These are phyloP conservation scores for Eimeria necatrix DNA, from an alignment of 169 alveolate species.

Conservation along the genomic window DNA sequence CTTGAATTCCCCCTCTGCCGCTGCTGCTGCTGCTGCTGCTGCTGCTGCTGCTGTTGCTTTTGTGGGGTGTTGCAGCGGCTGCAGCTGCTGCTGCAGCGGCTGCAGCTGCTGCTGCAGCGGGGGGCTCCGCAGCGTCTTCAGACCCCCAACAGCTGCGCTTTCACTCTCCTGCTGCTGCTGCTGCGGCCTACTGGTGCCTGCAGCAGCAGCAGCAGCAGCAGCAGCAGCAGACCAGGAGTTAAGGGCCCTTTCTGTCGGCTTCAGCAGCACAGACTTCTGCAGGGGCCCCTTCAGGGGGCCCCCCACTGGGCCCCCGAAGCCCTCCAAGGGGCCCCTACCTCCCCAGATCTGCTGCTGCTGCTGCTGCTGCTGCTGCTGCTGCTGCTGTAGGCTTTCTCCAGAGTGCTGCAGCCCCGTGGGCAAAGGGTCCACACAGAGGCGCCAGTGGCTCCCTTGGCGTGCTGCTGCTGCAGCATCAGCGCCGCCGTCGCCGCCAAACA, in stretches of 20 bases:
- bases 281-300: too few relatives aligned
- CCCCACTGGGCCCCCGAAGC: background rate
- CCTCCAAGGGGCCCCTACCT: background rate
- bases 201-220: conserved; percentile 61
- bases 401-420: background rate
- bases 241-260: background rate
- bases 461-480: background rate
- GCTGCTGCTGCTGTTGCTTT: background rate
- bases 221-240: background rate
- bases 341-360: conserved; percentile 18
- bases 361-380: conserved; percentile 49
- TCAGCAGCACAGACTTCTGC: too few relatives aligned
- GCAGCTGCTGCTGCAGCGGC: conserved; percentile 16
- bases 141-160: background rate
- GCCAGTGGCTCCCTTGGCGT: background rate
- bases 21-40: conserved; percentile 36
- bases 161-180: background rate
- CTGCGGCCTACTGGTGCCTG: background rate
- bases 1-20: background rate
- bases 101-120: conserved; percentile 44
- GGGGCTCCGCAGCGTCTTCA: background rate
- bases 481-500: background rate
- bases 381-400: background rate
- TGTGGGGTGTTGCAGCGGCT: conserved; percentile 24
- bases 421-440: background rate